phyloP scores from a whole-genome alignment of 1,284 basidiomycete species.

The Meira nashicola region DNA sequence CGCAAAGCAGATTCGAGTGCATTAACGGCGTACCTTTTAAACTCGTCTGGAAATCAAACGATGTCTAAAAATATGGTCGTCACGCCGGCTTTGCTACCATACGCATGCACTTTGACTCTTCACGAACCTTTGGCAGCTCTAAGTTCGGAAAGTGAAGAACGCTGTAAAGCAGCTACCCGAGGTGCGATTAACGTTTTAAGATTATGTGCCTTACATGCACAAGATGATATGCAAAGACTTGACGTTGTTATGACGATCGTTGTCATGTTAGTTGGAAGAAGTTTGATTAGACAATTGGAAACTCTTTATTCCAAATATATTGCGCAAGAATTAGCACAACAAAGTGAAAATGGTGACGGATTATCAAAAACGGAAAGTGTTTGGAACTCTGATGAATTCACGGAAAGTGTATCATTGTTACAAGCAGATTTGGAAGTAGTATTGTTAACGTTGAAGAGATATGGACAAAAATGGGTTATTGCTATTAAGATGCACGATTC shows the following conservation, averaged over 20 bases:
- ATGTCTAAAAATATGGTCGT: slow-evolving; percentile 1
- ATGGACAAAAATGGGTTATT: slow-evolving; percentile 1
- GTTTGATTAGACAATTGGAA: not conserved
- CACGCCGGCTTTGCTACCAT: slow-evolving; percentile 9
- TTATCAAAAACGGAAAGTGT: too few species aligned
- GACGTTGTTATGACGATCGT: not conserved
- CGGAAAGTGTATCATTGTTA: not conserved
- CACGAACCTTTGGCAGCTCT: slow-evolving; percentile 28
- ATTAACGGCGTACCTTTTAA: not conserved
- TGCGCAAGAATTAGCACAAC: not conserved
- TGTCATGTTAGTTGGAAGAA: not conserved
- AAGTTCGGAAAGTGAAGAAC: slow-evolving; percentile 1
- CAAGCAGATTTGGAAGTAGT: slow-evolving; percentile 5
- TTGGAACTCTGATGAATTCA: not conserved
- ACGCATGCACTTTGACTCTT: slow-evolving; percentile 27
- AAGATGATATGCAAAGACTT: not conserved
- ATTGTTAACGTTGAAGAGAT: not conserved
- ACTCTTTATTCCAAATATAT: not conserved
- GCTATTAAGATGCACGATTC: not conserved
- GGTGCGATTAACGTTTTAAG: slow-evolving; percentile 7
- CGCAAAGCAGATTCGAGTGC: not conserved
- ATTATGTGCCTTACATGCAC: slow-evolving; percentile 1
- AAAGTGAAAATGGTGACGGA: not conserved
- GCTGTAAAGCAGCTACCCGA: slow-evolving; percentile 2
- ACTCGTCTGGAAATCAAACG: too few species aligned